Evolutionary conservation across 495 filamentous ascomycete species (phyloP).

Genomic region (Daldinia vernicosa): DNA sequence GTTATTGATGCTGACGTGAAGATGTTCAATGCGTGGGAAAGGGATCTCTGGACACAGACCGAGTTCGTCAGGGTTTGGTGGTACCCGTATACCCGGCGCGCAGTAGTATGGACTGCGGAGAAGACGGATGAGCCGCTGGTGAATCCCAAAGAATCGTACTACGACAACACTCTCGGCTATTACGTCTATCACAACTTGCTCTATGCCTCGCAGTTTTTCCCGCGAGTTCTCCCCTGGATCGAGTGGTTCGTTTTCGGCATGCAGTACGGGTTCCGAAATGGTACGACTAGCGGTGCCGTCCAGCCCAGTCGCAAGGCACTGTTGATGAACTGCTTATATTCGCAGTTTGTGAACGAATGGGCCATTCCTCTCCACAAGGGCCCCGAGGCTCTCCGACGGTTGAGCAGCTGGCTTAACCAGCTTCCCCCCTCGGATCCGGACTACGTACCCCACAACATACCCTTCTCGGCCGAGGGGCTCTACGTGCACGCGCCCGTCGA

Average conservation of each 20-base stretch:
- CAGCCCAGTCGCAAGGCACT: constrained; percentile 81
- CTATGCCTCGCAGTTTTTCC: constrained; percentile 78
- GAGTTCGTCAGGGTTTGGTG: constrained; percentile 97
- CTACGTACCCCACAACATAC: constrained; percentile 74
- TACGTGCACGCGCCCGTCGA: constrained; percentile 95
- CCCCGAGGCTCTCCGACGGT: constrained; percentile 83
- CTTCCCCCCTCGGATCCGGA: constrained; percentile 58
- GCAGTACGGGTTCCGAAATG: constrained; percentile 88
- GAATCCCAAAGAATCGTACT: constrained; percentile 68
- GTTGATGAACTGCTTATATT: constrained; percentile 95
- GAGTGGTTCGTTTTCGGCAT: constrained; percentile 96
- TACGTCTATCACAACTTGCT: constrained; percentile 90
- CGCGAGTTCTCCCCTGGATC: constrained; percentile 80
- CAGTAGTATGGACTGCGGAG: constrained; percentile 87
- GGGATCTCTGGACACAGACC: constrained; percentile 78
- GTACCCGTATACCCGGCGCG: constrained; percentile 88
- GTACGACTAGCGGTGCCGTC: constrained; percentile 72
- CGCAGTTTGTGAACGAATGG: constrained; percentile 98
- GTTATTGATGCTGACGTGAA: constrained; percentile 71
- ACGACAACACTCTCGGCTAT: constrained; percentile 81
- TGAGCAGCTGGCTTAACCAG: constrained; percentile 86
- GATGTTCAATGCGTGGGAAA: constrained; percentile 77
- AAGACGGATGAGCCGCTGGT: constrained; percentile 63
- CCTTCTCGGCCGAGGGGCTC: constrained; percentile 77
- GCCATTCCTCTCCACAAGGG: constrained; percentile 88